Base-by-base conservation (phyloP, 208 protist species). In the Phytomonas sp. region DNA sequence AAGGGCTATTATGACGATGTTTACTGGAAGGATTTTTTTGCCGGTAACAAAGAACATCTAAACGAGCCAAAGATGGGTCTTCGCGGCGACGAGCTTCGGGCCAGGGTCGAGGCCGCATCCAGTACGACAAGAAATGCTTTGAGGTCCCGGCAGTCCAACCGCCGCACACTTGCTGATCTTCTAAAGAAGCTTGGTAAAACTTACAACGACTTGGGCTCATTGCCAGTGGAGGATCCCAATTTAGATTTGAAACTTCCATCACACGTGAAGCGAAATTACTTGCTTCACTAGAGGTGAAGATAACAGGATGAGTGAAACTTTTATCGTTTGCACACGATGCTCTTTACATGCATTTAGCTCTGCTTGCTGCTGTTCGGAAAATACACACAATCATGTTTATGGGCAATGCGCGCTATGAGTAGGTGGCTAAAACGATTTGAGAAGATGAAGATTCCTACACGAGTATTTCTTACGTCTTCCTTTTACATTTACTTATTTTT, bases 1-100 rank as follows among this genome's bases (percentile, higher is more conserved):
- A 94, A 88, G 79, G 90, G 90, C 59, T 97, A 97, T 80, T 97
- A 97, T 72, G 92, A 97, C 75, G 92, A 97, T 78, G 86, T 94
- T 36, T 97, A 95, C 79, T 95, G 89, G 88, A 91, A 91, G 75
- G 92, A 97, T 65, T 97, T 95, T 74, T 97, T 97, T 71, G 92
- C 92, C 0, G 92, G 92, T 34, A 92, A 82, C 75, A 87, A 86
- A 71, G 92, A 94, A 73, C 85, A 94, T 59, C 71, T 97, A 32
- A 97, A 84, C 73, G 90, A 97, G 75, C 86, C 89, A 32, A 88
- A 88, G 70, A 92, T 97, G 80, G 92, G 92, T 69, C 85, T 97
- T 31, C 89, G 92, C 34, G 92, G 88, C 3, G 92, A 97, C 65
- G 87, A 97, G 76, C 81, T 95, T 75, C 84, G 92, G n/a, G 69